These are phyloP conservation scores for Pelargonium myrrhifolium DNA, from an alignment of 441 rosid species.

Conservation along the genomic window DNA sequence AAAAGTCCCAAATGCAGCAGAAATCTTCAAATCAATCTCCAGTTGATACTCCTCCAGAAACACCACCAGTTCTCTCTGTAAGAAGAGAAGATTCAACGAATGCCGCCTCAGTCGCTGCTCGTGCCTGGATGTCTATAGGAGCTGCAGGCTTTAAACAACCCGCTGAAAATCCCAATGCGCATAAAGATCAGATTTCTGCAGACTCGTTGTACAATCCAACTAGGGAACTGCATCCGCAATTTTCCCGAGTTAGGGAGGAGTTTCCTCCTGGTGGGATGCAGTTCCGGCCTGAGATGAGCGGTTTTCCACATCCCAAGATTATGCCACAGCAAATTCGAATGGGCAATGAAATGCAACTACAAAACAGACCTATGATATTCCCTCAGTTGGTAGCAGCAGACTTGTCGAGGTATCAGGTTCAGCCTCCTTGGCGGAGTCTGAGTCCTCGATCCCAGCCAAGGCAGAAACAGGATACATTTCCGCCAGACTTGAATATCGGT, in stretches of 20 bases:
- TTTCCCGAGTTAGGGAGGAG: slow-evolving; percentile 41
- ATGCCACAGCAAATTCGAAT: slow-evolving; percentile 18
- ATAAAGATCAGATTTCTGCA: slow-evolving; percentile 52
- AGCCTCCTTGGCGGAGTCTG: slow-evolving; percentile 54
- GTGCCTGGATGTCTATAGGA: slow-evolving; percentile 89
- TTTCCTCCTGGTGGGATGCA: slow-evolving; percentile 42
- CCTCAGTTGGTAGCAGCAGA: slow-evolving; percentile 56
- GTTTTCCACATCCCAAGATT: slow-evolving; percentile 35
- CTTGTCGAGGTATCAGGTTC: slow-evolving; percentile 52
- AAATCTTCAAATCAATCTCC: too few species aligned
- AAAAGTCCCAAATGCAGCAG: slow-evolving; percentile 16
- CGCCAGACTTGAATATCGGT: slow-evolving; percentile 84
- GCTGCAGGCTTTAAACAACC: slow-evolving; percentile 52
- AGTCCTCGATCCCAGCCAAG: slow-evolving; percentile 49
- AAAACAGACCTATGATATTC: slow-evolving; percentile 40
- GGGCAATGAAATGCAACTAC: slow-evolving; percentile 38
- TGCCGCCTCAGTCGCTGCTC: slow-evolving; percentile 64
- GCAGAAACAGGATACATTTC: slow-evolving; percentile 64
- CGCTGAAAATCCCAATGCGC: slow-evolving; percentile 33
- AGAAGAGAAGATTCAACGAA: slow-evolving; percentile 51
- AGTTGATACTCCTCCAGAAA: slow-evolving; percentile 24
- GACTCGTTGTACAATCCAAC: slow-evolving; percentile 59
- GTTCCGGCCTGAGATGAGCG: slow-evolving; percentile 40
- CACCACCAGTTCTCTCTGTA: slow-evolving; percentile 26
- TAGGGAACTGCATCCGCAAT: slow-evolving; percentile 47